A percentile compares a stretch with the other conserved stretches of the same genome.
phyloP scores from a whole-genome alignment of 768 basidiomycete genomes.

The Lactarius evosmus region DNA sequence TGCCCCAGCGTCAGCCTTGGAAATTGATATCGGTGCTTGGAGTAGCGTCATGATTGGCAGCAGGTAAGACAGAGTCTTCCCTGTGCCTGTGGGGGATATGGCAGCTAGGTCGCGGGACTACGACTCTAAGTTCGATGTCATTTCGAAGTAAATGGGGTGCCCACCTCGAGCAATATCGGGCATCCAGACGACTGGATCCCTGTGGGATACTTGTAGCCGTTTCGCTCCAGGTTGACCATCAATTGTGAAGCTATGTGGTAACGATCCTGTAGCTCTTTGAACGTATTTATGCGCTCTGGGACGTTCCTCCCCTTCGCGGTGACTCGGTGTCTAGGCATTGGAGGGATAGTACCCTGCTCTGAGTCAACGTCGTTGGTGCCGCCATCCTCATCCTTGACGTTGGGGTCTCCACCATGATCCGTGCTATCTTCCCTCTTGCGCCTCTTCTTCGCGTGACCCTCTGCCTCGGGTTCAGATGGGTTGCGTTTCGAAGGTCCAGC shows the following conservation, averaged over 20 bases:
- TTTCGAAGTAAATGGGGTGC: constrained; percentile 25
- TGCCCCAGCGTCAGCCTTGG: constrained; percentile 42
- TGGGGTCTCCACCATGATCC: constrained; percentile 29
- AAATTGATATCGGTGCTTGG: constrained; percentile 49
- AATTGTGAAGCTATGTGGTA: constrained; percentile 59
- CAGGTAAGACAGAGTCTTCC: constrained; percentile 93
- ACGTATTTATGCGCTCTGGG: constrained; percentile 55
- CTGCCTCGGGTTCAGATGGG: constrained; percentile 23
- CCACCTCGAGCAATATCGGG: constrained; percentile 75
- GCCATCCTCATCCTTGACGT: constrained; percentile 32
- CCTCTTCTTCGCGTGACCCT: constrained; percentile 19
- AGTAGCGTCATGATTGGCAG: constrained; percentile 72
- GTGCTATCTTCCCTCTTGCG: constrained; percentile 24
- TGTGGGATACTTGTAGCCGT: constrained; percentile 67
- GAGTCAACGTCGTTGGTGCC: constrained; percentile 29
- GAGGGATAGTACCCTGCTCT: constrained; percentile 29
- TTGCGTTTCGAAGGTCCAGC: constrained; percentile 55
- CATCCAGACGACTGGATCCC: constrained; percentile 78
- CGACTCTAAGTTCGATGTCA: not conserved
- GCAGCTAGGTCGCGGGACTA: constrained; percentile 86
- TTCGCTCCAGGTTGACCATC: constrained; percentile 57
- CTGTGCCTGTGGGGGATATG: constrained; percentile 95
- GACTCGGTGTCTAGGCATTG: constrained; percentile 56
- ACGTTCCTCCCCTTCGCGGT: constrained; percentile 69
- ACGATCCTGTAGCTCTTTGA: constrained; percentile 55